phyloP scores from a whole-genome alignment of 148 eudicot genomes.

The Vaccinium myrtillus region DNA sequence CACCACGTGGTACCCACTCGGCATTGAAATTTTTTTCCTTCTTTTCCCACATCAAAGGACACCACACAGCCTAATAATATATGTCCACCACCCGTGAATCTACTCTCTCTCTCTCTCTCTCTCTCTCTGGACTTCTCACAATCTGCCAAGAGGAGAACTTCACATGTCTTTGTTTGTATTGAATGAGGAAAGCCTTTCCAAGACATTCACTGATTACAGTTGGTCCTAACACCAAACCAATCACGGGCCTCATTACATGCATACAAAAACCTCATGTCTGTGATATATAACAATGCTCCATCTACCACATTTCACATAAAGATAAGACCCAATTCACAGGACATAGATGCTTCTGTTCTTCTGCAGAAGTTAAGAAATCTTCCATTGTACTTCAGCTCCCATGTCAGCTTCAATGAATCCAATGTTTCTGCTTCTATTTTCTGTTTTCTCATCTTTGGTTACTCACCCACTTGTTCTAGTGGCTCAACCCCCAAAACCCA shows the following conservation, averaged over 20 bases:
- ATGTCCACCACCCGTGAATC: conserved; percentile 12
- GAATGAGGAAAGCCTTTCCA: conserved; percentile 18
- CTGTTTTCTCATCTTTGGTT: conserved; percentile 27
- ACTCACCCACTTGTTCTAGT: conserved; percentile 19
- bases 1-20: too few relatives aligned
- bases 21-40: too few relatives aligned
- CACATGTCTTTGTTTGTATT: conserved; percentile 54
- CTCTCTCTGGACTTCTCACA: conserved; percentile 14
- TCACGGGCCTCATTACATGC: conserved; percentile 43
- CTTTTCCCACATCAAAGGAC: not conserved
- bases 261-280: not conserved
- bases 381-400: not conserved
- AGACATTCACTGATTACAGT: conserved; percentile 26
- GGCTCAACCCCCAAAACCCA: conserved; percentile 29
- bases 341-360: not conserved
- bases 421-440: conserved; percentile 26
- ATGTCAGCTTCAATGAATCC: conserved; percentile 32
- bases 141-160: conserved; percentile 34
- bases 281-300: not conserved
- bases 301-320: not conserved
- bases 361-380: conserved; percentile 26
- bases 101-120: not conserved
- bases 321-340: not conserved
- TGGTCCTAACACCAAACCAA: conserved; percentile 50
- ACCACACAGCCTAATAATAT: not conserved